These are phyloP conservation scores for Sporodiniella umbellata DNA, from an alignment of 371 early-diverging fungal species.

Conservation along the genomic window DNA sequence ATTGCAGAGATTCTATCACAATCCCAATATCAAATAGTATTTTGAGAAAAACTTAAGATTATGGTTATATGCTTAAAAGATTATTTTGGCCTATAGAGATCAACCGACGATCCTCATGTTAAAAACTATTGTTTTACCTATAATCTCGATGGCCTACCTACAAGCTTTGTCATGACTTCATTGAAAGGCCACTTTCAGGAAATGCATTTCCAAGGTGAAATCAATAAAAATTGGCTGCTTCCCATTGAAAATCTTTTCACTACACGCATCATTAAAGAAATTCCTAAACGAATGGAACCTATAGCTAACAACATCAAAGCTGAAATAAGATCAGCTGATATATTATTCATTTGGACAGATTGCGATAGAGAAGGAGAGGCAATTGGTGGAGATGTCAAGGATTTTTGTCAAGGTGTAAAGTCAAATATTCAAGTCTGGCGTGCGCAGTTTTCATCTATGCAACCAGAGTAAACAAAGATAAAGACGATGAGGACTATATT, in stretches of 20 bases:
- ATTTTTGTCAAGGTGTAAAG: conserved; percentile 67
- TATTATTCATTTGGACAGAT: conserved; percentile 99
- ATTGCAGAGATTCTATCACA: conserved; percentile 81
- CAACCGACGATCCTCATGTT: conserved; percentile 62
- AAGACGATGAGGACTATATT: not conserved
- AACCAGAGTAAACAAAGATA: conserved; percentile 42
- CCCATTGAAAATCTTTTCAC: conserved; percentile 66
- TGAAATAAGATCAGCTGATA: conserved; percentile 59
- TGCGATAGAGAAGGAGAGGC: conserved; percentile 99
- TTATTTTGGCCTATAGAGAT: conserved; percentile 36
- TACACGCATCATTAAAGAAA: not conserved
- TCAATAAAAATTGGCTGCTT: conserved; percentile 62
- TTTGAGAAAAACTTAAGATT: not conserved
- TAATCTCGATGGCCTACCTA: conserved; percentile 50
- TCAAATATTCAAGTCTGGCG: conserved; percentile 64
- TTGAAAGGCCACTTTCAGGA: conserved; percentile 79
- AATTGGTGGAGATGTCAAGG: conserved; percentile 89
- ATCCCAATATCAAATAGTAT: conserved; percentile 31
- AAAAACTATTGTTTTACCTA: conserved; percentile 80
- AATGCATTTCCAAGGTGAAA: conserved; percentile 59
- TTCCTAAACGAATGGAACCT: conserved; percentile 34
- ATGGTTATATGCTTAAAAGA: too few relatives aligned
- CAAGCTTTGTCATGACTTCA: conserved; percentile 82
- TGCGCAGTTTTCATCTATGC: conserved; percentile 84
- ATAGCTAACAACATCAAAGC: conserved; percentile 65